These are phyloP conservation scores for Stephanodiscus triporus DNA, from an alignment of 108 stramenopile genomes.

Conservation along the genomic window DNA sequence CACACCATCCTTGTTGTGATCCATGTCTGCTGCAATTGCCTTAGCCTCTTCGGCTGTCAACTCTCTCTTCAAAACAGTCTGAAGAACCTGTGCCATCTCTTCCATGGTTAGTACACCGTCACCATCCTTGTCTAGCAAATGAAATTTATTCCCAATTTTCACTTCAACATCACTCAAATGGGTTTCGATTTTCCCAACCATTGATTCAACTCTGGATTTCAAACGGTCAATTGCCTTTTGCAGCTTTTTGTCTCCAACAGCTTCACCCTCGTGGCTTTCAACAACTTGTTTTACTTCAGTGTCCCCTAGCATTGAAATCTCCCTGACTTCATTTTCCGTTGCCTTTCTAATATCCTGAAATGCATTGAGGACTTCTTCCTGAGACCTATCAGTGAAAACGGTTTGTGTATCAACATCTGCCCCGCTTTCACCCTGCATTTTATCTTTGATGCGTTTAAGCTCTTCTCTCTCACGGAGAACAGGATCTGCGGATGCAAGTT, in stretches of 20 bases:
- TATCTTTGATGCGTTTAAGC: slow-evolving; percentile 70
- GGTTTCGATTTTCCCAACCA: slow-evolving; percentile 88
- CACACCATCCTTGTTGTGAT: slow-evolving; percentile 22
- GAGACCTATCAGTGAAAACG: slow-evolving; percentile 38
- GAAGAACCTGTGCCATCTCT: slow-evolving; percentile 84
- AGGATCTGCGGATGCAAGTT: slow-evolving; percentile 76
- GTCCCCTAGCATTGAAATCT: slow-evolving; percentile 31
- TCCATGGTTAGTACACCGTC: slow-evolving; percentile 89
- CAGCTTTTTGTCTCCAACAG: slow-evolving; percentile 42
- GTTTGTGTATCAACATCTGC: slow-evolving; percentile 14
- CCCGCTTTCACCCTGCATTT: slow-evolving; percentile 48
- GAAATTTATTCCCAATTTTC: slow-evolving; percentile 95
- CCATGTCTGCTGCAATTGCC: slow-evolving; percentile 80
- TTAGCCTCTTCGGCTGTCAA: slow-evolving; percentile 81
- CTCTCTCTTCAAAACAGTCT: slow-evolving; percentile 77
- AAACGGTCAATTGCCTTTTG: slow-evolving; percentile 70
- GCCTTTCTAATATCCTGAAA: slow-evolving; percentile 49
- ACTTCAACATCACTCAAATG: slow-evolving; percentile 2
- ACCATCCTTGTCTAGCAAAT: slow-evolving; percentile 94
- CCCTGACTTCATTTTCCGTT: slow-evolving; percentile 47
- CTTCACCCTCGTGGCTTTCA: slow-evolving; percentile 28
- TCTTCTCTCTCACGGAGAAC: slow-evolving; percentile 79
- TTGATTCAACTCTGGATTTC: slow-evolving; percentile 80
- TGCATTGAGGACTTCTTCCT: slow-evolving; percentile 33
- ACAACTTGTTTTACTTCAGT: slow-evolving; percentile 26